Evolutionary conservation across 2,329 filamentous ascomycete species (phyloP), one percentile per base, ranked within the genome.

Genomic region (Didymella lethalis): DNA sequence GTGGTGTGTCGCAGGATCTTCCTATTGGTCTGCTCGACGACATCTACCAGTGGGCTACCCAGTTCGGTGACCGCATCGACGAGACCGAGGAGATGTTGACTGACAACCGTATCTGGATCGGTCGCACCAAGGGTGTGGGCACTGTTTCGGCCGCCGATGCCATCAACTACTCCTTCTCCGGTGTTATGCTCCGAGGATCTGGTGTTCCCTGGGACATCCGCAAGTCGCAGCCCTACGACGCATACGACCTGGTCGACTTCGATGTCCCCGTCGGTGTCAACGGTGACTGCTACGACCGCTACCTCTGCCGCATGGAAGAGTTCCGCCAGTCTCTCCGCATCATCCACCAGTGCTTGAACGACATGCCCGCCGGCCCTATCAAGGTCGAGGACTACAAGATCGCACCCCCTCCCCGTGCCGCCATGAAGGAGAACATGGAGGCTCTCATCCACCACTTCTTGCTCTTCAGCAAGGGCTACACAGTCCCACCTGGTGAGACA

Each of bases 381-480:
- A 91, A 94, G 69, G 92, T 97, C 41, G 95, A 99, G 81, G 95
- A 99, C 81, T 99, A 98, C 88, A 99, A 99, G 87, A 87, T 99
- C 74, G 90, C 92, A 2, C 95, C 95, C 23, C 95, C 95, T 63
- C 96, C 95, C n/a, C 89, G 95, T 75, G 85, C 92, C 44, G 95
- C 95, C 74, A 99, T 99, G 95, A 99, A 99, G 87, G 95, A 99
- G 87, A 99, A 99, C 84, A 99, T 99, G 96, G 95, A 99, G 83
- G 93, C 95, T 38, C 87, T 99, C 43, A 99, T 99, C 77, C 95
- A 99, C 83, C 95, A 99, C 84, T 99, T 99, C 86, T 83, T 99
- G 67, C 88, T 99, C 53, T 99, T 94, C 84, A 98, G 93, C 79
- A 99, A 99, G 86, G 95, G 95, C 59, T 99, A 99, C 81, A 87